Percentiles rank a stretch among this genome's conserved stretches.
Conservation (phyloP, 768 basidiomycete species). For the Strobilomyces dryophilus region DNA sequence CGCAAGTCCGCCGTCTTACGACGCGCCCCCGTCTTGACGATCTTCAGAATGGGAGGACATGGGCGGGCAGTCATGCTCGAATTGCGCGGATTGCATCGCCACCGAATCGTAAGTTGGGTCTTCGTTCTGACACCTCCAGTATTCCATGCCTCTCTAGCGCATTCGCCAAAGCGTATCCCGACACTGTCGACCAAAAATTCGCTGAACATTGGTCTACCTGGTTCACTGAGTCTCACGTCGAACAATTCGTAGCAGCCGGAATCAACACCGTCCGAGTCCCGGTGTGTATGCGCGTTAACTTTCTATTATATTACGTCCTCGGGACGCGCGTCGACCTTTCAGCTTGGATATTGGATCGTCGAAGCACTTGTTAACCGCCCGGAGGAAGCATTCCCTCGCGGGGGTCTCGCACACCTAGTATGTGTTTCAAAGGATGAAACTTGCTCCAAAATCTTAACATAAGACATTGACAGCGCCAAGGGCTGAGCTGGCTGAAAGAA, state of each 20-base stretch:
- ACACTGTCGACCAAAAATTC: slow-evolving; percentile 55
- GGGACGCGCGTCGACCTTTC: background rate
- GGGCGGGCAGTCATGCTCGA: slow-evolving; percentile 62
- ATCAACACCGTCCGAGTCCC: slow-evolving; percentile 79
- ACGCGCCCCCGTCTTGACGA: background rate
- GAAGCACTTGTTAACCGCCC: slow-evolving; percentile 63
- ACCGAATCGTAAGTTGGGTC: slow-evolving; percentile 55
- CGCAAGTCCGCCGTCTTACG: background rate
- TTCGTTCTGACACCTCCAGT: too few species aligned
- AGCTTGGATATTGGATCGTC: slow-evolving; percentile 84
- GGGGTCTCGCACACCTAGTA: slow-evolving; percentile 65
- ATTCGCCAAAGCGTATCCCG: slow-evolving; percentile 56
- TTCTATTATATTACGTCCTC: background rate
- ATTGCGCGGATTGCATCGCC: slow-evolving; percentile 60
- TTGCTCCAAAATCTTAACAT: background rate
- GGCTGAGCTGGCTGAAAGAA: slow-evolving; percentile 51
- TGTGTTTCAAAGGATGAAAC: slow-evolving; percentile 11
- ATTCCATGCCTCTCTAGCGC: slow-evolving; percentile 36
- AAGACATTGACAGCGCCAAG: slow-evolving; percentile 46
- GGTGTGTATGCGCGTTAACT: slow-evolving; percentile 35
- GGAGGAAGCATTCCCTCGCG: slow-evolving; percentile 62
- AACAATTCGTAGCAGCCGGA: slow-evolving; percentile 46
- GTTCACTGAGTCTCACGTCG: slow-evolving; percentile 64
- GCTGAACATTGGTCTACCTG: slow-evolving; percentile 68
- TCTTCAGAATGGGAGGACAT: slow-evolving; percentile 61